phyloP scores from a whole-genome alignment of 306 rosid genomes.

The Arachis stenosperma region DNA sequence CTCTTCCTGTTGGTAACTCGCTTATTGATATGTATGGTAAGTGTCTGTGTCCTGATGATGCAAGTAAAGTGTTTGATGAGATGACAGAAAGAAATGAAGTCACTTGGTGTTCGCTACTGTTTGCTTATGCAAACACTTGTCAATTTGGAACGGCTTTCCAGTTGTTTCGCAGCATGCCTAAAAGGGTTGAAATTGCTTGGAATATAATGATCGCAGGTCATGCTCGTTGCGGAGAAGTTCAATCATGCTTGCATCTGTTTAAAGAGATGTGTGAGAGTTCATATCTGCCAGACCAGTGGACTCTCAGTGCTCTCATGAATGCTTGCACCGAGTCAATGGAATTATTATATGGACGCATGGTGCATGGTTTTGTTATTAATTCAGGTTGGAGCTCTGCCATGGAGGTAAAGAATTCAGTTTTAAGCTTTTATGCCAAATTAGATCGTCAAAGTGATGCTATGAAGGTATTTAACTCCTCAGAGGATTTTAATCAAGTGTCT shows the following conservation, averaged over 20 bases:
- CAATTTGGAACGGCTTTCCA: conserved; percentile 49
- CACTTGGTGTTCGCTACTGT: conserved; percentile 75
- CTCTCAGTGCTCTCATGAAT: conserved; percentile 68
- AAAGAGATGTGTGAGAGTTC: conserved; percentile 60
- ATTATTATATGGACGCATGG: conserved; percentile 53
- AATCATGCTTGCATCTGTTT: conserved; percentile 56
- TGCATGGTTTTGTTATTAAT: conserved; percentile 65
- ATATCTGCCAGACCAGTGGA: conserved; percentile 71
- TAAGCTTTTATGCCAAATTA: conserved; percentile 67
- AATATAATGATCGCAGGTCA: conserved; percentile 62
- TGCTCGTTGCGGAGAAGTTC: conserved; percentile 62
- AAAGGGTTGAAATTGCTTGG: conserved; percentile 73
- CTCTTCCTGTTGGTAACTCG: conserved; percentile 62
- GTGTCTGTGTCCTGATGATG: conserved; percentile 58
- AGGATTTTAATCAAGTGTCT: conserved; percentile 60
- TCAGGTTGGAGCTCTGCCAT: conserved; percentile 68
- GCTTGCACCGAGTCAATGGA: conserved; percentile 62
- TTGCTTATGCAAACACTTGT: conserved; percentile 60
- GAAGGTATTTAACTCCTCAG: conserved; percentile 56
- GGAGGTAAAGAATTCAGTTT: conserved; percentile 71
- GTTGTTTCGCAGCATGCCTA: conserved; percentile 62
- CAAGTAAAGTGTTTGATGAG: conserved; percentile 69
- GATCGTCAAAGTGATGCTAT: conserved; percentile 57
- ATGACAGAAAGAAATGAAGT: conserved; percentile 59
- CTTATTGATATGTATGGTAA: conserved; percentile 82